Conservation (phyloP, 164 flowering plant genomes). For the Cinnamomum micranthum region DNA sequence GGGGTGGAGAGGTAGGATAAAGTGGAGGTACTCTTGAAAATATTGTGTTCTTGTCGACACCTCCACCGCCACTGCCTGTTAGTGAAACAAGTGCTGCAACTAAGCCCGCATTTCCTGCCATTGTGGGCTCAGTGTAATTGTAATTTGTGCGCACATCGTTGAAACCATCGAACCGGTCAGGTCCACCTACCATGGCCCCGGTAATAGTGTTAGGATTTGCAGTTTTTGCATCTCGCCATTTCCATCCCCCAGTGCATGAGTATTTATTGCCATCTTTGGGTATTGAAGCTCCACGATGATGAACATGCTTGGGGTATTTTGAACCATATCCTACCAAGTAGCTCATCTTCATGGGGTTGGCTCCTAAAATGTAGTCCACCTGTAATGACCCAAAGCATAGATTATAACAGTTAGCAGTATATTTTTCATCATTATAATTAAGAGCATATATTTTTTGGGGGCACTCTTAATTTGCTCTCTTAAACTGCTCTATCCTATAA, state of each 20-base stretch:
- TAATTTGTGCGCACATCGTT: slow-evolving; percentile 46
- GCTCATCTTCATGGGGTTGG: slow-evolving; percentile 75
- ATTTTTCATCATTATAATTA: no score
- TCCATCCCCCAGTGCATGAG: slow-evolving; percentile 66
- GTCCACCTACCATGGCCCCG: slow-evolving; percentile 96
- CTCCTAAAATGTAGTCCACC: slow-evolving; percentile 73
- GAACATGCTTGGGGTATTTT: slow-evolving; percentile 67
- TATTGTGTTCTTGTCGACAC: slow-evolving; percentile 44
- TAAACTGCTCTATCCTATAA: no score
- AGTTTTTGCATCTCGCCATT: slow-evolving; percentile 41
- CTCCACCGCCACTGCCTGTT: slow-evolving; percentile 36
- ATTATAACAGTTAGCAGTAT: not conserved
- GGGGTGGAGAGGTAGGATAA: slow-evolving; percentile 49
- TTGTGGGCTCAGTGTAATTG: slow-evolving; percentile 68
- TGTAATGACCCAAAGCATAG: slow-evolving; percentile 9
- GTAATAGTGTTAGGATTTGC: slow-evolving; percentile 63
- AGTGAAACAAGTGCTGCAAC: slow-evolving; percentile 79
- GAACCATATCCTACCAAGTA: slow-evolving; percentile 73
- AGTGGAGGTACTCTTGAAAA: slow-evolving; percentile 66
- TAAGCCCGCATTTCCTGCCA: slow-evolving; percentile 86
- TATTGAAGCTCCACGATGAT: slow-evolving; percentile 80
- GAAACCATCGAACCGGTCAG: slow-evolving; percentile 57
- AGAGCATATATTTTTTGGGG: no score
- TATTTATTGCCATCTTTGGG: slow-evolving; percentile 42
- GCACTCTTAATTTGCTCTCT: no score